phyloP scores from a whole-genome alignment of 768 basidiomycete genomes.

The Leucosporidium yakuticum region DNA sequence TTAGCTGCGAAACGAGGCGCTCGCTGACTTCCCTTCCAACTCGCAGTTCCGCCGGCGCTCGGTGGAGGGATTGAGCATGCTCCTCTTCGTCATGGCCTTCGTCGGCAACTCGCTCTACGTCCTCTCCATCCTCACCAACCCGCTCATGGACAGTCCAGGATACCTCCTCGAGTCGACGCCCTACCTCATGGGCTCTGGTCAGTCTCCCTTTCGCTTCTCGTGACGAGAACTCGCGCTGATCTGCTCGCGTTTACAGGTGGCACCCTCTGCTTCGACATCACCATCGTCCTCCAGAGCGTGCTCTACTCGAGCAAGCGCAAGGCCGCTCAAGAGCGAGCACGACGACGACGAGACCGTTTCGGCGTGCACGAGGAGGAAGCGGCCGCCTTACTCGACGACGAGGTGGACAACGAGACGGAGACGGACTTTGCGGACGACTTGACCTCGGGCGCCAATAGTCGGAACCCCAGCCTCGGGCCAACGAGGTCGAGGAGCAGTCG shows the following conservation, averaged over 20 bases:
- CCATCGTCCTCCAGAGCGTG: constrained; percentile 78
- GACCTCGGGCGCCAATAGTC: neutral
- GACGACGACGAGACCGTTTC: neutral
- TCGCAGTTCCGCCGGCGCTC: constrained; percentile 39
- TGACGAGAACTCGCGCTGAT: no score
- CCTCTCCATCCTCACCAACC: constrained; percentile 54
- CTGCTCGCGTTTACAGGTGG: constrained; percentile 53
- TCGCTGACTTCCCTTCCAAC: neutral
- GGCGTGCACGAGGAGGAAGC: constrained; percentile 17
- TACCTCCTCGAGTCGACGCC: constrained; percentile 36
- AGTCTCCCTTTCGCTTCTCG: no score
- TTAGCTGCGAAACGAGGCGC: neutral
- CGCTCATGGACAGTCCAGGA: constrained; percentile 47
- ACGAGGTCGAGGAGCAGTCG: constrained; percentile 8
- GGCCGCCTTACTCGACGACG: constrained; percentile 10
- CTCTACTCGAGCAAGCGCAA: constrained; percentile 51
- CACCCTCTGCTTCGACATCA: constrained; percentile 85
- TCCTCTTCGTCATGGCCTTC: constrained; percentile 88
- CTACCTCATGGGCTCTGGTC: constrained; percentile 71
- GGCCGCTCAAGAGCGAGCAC: constrained; percentile 2
- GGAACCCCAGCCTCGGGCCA: constrained; percentile 5
- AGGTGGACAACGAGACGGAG: neutral
- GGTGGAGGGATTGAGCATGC: constrained; percentile 78
- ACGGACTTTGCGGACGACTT: neutral
- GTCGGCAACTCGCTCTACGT: constrained; percentile 87